phyloP scores from a whole-genome alignment of 768 basidiomycete species.

The Hydnomerulius pinastri region DNA sequence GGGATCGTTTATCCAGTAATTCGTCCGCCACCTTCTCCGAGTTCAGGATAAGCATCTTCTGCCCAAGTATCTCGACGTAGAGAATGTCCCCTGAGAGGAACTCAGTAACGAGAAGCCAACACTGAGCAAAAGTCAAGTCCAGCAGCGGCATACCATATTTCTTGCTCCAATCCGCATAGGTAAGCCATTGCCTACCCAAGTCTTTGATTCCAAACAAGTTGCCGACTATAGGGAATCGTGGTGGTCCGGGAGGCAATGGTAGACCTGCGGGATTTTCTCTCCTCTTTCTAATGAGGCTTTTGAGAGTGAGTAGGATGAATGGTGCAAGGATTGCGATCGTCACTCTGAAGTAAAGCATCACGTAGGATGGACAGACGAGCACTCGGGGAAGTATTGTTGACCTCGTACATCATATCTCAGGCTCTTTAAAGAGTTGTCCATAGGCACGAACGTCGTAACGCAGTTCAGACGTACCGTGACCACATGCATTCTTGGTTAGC shows the following conservation, averaged over 20 bases:
- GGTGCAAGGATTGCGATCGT: background rate
- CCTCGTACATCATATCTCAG: no score
- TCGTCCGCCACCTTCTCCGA: conserved; percentile 26
- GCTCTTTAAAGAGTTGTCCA: no score
- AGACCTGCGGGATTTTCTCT: conserved; percentile 19
- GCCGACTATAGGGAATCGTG: conserved; percentile 43
- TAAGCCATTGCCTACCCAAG: conserved; percentile 40
- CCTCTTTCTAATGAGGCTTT: conserved; percentile 4
- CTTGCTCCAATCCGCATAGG: conserved; percentile 42
- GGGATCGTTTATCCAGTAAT: conserved; percentile 30
- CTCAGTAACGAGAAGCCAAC: background rate
- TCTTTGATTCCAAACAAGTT: conserved; percentile 44
- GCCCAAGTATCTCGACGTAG: conserved; percentile 28
- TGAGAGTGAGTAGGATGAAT: conserved; percentile 3
- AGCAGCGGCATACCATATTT: conserved; percentile 41
- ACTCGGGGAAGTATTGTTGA: no score
- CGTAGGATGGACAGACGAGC: no score
- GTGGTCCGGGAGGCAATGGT: conserved; percentile 45
- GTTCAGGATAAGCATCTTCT: conserved; percentile 24
- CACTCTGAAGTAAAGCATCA: background rate
- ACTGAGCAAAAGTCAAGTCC: background rate
- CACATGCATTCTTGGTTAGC: no score
- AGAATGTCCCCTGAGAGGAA: conserved; percentile 21
- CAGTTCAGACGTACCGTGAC: no score
- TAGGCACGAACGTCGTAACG: no score